Base-by-base conservation (phyloP, 2,329 filamentous ascomycete species). In the Colletotrichum cuscutae region DNA sequence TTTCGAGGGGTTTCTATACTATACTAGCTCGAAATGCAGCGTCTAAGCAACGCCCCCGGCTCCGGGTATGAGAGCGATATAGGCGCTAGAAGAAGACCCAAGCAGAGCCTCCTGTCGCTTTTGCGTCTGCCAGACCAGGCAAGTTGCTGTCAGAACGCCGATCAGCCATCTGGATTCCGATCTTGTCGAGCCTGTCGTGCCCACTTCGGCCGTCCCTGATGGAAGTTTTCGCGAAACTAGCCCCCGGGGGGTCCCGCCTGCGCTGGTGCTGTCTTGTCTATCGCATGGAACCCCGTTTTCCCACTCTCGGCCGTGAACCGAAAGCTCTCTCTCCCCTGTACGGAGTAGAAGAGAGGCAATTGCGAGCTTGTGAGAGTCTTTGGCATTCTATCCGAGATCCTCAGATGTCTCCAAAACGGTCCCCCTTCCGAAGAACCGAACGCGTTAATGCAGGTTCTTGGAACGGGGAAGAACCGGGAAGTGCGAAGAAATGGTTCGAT, bases 141-240 rank as follows among this genome's bases (percentile, higher is more conserved):
- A 49, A 53, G 24, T 35, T 15, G 30, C 35, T 19, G 37, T 15
- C 68, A 61, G 9, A 63, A 66, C 30, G 42, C 70, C 70, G 70
- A 72, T 72, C 58, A 52, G 26, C 70, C 19, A 52, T 72, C 46
- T 57, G 54, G 26, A 65, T 56, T 52, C 66, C 70, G 70, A 72
- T 72, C 70, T 70, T 42, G 37, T 69, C 60, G 28, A 46, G 30
- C 37, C n/a, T n/a, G 12, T 46, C 56, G 56, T 49, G 28, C 65
- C 69, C 69, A 72, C 69, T 72, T 58, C 62, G 68, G 68, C 26
- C 35, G 11, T 42, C n/a, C n/a, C 52, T 28, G n/a, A 13, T 35
- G 42, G 42, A 49, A 49, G 42, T 49, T 49, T 49, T 49, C 42
- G 42, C 42, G 42, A 49, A 49, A 57, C 35, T 13, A 26, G 63